Base-by-base conservation (phyloP, 192 early-diverging fungal species). In the Coemansia sp. region DNA sequence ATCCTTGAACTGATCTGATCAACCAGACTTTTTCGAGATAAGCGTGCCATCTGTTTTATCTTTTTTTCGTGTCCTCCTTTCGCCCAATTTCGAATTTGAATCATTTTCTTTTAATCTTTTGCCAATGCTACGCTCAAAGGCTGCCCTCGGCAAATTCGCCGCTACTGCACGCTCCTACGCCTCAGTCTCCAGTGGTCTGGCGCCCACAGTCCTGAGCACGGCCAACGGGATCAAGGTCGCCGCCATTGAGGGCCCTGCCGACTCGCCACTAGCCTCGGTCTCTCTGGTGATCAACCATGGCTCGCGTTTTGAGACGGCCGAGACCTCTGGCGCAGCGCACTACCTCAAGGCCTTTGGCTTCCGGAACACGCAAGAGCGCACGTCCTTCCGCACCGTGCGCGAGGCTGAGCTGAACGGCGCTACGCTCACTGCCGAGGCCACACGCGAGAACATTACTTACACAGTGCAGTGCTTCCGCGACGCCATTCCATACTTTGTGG, bases 381-480 rank as follows among this genome's bases (percentile, higher is more conserved):
- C 87, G 60, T 85, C 91, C 59, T 88, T 92, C 76, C 91, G 92
- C 56, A 89, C 87, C 44, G 75, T 90, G 60, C 94, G 93, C 65
- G 93, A 97, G 76, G 85, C 94, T 50, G 93, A 95, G 84, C 84
- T 95, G 44, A 84, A 90, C 48, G 97, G 97, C 46, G 92, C 90
- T 65, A 82, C 86, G 37, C 81, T 97, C 63, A 88, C 86, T 41
- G 83, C 97, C 27, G 82, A 86, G 69, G 83, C 92, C 46, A 87
- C 84, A 17, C 87, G 94, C 38, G 97, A 98, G 68, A 83, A 85
- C 81, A 80, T 94, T 65, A 78, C 90, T 50, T 84, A 91, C 82
- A 88, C 86, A n/a, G 89, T 91, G 57, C 89, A 92, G 71, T 95
- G 95, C 85, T 87, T 98, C 68, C 79, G 85, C 50, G 91, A 91